phyloP scores from a whole-genome alignment of 139 green algal species.

The Closterium sp. region DNA sequence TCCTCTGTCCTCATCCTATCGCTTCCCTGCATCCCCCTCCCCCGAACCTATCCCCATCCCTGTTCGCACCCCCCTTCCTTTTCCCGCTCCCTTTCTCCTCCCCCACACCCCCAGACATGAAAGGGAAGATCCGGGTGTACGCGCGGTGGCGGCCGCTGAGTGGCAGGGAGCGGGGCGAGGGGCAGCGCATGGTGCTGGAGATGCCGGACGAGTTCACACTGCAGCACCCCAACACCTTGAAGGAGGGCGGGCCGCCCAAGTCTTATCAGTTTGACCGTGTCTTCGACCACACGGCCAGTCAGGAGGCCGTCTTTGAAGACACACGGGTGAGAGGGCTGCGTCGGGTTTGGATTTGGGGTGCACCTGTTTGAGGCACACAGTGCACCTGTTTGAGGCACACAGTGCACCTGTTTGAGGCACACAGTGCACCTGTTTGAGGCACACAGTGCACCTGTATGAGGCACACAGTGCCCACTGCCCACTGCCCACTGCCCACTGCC shows the following conservation, averaged over 20 bases:
- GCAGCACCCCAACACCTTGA: slow-evolving; percentile 83
- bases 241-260: slow-evolving; percentile 71
- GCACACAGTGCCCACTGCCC: too few relatives aligned
- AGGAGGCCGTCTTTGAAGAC: slow-evolving; percentile 94
- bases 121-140: slow-evolving; percentile 96
- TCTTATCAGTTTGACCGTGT: slow-evolving; percentile 89
- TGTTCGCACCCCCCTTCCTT: neutral
- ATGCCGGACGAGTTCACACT: slow-evolving; percentile 71
- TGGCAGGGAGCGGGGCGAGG: slow-evolving; percentile 69
- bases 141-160: slow-evolving; percentile 85
- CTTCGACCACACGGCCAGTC: slow-evolving; percentile 63
- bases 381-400: too few relatives aligned
- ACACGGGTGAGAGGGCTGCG: slow-evolving; percentile 65
- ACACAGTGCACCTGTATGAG: too few relatives aligned
- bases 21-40: neutral
- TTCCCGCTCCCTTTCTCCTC: neutral
- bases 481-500: too few relatives aligned
- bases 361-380: too few relatives aligned
- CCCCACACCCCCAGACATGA: slow-evolving; percentile 71
- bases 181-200: slow-evolving; percentile 62
- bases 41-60: neutral
- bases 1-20: too few relatives aligned
- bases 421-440: too few relatives aligned
- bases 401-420: too few relatives aligned
- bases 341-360: neutral